Evolutionary conservation across 2,329 filamentous ascomycete species (phyloP), one percentile per base, ranked within the genome.

Genomic region (Drechslerella stenobrocha): DNA sequence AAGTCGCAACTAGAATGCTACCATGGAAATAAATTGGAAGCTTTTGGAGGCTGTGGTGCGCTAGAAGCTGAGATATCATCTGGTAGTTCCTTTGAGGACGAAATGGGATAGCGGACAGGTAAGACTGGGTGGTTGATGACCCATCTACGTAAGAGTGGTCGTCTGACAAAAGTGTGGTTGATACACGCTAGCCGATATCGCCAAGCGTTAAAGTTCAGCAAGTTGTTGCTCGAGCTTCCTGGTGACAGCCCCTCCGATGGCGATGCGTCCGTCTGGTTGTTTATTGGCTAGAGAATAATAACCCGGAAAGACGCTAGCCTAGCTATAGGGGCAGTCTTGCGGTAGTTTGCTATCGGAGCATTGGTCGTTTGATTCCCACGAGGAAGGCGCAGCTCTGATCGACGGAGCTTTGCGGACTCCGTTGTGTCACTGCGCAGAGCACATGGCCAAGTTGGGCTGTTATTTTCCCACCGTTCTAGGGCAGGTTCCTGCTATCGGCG

Each of bases 161-260:
- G 28, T 30, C 28, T 30, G 28, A 30, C 28, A 11, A 30, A 11
- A n/a, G n/a, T n/a, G n/a, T n/a, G n/a, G n/a, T n/a, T n/a, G n/a
- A 30, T 30, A 11, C 28, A 11, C 5, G 28, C 28, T 30, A 30
- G 11, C 28, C 11, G 5, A 11, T 5, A 30, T 5, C 5, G 28
- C 28, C 11, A 30, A 30, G 28, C 11, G 28, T 11, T 5, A 22
- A 35, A 23, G 11, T 18, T 5, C 13, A 7, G n/a, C 13, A 18
- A 35, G 7, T 26, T 5, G 22, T 13, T 9, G 6, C 18, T 35
- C 11, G 18, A 47, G 32, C 23, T 50, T 48, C 48, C 52, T 53
- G 48, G 48, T 48, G 30, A 61, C 50, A 50, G 57, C 50, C 57
- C 42, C 52, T 50, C 57, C 48, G 50, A 53, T 42, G 32, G 8